Evolutionary conservation across 768 basidiomycete genomes (phyloP).

Genomic region (Lepiota brunneoincarnata): DNA sequence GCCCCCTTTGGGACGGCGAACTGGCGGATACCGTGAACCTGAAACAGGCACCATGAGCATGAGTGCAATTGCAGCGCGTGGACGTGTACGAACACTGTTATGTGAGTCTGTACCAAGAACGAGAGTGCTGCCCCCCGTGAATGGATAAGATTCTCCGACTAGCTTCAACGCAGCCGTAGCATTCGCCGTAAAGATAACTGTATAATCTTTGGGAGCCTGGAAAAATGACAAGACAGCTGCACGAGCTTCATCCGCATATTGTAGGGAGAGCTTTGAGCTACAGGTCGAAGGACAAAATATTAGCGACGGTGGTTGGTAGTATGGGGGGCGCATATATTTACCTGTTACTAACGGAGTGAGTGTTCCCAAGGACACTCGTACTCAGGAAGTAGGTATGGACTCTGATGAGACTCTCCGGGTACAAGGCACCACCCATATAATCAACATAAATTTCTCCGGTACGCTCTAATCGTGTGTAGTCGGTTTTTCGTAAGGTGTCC

Average conservation of each 20-base stretch:
- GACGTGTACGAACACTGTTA: constrained; percentile 55
- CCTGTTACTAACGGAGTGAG: constrained; percentile 83
- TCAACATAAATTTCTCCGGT: constrained; percentile 77
- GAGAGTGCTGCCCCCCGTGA: constrained; percentile 52
- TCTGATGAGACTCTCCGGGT: constrained; percentile 73
- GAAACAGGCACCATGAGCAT: background rate
- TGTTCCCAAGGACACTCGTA: constrained; percentile 71
- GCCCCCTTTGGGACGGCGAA: constrained; percentile 60
- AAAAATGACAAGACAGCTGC: constrained; percentile 75
- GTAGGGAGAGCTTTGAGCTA: constrained; percentile 71
- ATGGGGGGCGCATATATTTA: constrained; percentile 36
- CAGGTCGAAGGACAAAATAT: background rate
- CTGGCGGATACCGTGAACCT: constrained; percentile 72
- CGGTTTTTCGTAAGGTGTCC: constrained; percentile 62
- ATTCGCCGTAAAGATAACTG: constrained; percentile 81
- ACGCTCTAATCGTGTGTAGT: constrained; percentile 58
- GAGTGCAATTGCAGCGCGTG: background rate
- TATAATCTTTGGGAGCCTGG: constrained; percentile 72
- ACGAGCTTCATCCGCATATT: constrained; percentile 67
- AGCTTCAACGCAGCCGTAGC: constrained; percentile 79
- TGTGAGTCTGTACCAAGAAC: constrained; percentile 79
- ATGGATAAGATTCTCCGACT: constrained; percentile 79
- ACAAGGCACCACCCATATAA: constrained; percentile 82
- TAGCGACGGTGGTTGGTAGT: background rate
- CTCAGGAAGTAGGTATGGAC: constrained; percentile 70